Conservation (phyloP, 331 rosid genomes). For the Pyracantha coccinea region DNA sequence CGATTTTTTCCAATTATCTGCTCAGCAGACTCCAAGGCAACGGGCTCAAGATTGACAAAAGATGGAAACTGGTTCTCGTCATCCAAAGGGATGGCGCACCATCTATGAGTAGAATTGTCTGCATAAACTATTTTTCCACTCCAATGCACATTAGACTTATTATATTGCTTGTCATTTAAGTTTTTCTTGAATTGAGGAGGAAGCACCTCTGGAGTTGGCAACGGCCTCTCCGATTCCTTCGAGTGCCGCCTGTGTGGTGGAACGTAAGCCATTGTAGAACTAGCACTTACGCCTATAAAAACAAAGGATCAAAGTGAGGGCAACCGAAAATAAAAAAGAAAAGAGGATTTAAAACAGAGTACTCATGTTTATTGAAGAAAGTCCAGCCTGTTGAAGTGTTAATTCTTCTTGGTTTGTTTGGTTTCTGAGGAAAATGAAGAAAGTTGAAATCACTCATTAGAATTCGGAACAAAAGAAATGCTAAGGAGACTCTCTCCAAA, state of each 20-base stretch:
- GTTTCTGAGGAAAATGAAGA: not conserved
- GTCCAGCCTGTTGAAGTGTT: not conserved
- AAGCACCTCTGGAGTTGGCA: conserved; percentile 24
- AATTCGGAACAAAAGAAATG: not conserved
- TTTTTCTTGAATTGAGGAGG: conserved; percentile 15
- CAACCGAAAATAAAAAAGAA: not conserved
- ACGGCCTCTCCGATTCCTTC: conserved; percentile 1
- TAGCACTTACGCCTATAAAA: not conserved
- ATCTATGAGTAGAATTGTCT: conserved; percentile 3
- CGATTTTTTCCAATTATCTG: conserved; percentile 13
- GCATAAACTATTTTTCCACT: not conserved
- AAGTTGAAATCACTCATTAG: not conserved
- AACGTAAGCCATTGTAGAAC: conserved; percentile 35
- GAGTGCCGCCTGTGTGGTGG: conserved; percentile 50
- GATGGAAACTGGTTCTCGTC: conserved; percentile 21
- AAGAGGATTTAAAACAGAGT: not conserved
- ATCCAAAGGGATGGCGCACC: conserved; percentile 29
- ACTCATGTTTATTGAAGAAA: not conserved
- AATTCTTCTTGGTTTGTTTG: too few species aligned
- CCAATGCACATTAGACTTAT: not conserved
- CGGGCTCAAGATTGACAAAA: conserved; percentile 18
- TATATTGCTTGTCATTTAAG: not conserved
- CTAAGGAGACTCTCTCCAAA: too few species aligned
- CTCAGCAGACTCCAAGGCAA: conserved; percentile 7
- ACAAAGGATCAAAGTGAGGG: not conserved